Conservation (phyloP, 1,139 yeast species). For the Blastobotrys malaysiensis region DNA sequence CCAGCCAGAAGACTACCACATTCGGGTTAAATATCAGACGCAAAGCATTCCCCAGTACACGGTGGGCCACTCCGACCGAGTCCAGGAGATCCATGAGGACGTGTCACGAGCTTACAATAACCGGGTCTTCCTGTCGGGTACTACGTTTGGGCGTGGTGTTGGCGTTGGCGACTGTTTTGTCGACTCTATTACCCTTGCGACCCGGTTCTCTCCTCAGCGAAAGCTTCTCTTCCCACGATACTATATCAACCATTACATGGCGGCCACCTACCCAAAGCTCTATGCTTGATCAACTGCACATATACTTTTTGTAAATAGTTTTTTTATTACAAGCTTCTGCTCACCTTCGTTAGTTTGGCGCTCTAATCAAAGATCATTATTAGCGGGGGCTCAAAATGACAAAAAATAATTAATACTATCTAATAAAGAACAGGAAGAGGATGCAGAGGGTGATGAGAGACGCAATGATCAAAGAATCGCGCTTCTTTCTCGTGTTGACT, state of each 20-base stretch:
- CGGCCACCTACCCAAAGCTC: constrained; percentile 21
- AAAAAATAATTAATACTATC: constrained; percentile 28
- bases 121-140: constrained; percentile 65
- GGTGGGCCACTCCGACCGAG: constrained; percentile 59
- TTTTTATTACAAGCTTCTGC: no score
- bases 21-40: constrained; percentile 34
- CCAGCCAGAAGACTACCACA: constrained; percentile 31
- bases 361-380: no score
- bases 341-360: no score
- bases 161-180: constrained; percentile 87
- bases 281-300: constrained; percentile 11
- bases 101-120: constrained; percentile 37
- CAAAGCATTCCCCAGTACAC: constrained; percentile 78
- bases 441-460: constrained; percentile 68
- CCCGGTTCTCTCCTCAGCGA: constrained; percentile 31
- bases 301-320: neutral
- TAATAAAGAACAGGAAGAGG: constrained; percentile 55
- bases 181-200: constrained; percentile 57
- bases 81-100: constrained; percentile 36
- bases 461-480: constrained; percentile 85
- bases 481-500: constrained; percentile 81
- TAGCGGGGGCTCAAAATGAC: no score
- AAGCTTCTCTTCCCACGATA: constrained; percentile 29
- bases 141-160: constrained; percentile 74
- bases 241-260: constrained; percentile 25